Evolutionary conservation across 1,139 yeast species (phyloP), one percentile per base, ranked within the genome.

Genomic region (Zygosaccharomyces sapae): DNA sequence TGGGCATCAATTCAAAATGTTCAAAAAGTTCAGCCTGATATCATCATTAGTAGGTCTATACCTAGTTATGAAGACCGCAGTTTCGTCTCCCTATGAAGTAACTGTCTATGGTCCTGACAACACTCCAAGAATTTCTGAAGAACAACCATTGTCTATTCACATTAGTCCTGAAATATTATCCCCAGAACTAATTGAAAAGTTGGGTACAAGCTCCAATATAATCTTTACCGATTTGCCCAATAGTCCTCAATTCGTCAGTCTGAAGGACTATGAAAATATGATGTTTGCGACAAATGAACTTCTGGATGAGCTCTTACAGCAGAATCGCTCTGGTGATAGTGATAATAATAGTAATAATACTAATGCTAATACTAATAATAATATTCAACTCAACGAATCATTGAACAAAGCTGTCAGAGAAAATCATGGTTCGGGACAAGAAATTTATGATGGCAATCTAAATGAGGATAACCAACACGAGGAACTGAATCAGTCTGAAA

Each of bases 221-320:
- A 52, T 57, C 5, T 54, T 59, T 48, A 55, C 60, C 20, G 58
- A 56, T 42, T 44, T 56, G 12, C 59, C 59, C 10, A 57, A 52
- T 9, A 25, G 52, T 38, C 62, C 62, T 13, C 58, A 57, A 46
- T 58, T 59, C 45, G 48, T 58, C 13, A 58, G 53, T 25, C 35
- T 49, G 7, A 54, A 50, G 8, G 55, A 56, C 30, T 55, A 53
- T 25, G 55, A 55, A 27, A 47, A 50, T 25, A 38, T 56, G 33
- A 45, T 53, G 20, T 53, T 49, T 25, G 45, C 50, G 3, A 43
- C 55, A 1, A 49, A 51, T 9, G 49, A 46, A 19, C 31, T 46
- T 7, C 20, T 46, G 20, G 46, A 44, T 20, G 43, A 49, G 13
- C 35, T 48, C 22, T 39, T 44, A 8, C 39, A 35, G 20, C 50